Percentiles rank a stretch among this genome's conserved stretches.
Conservation (phyloP, 2,329 filamentous ascomycete genomes). For the Penicillium sclerotigenum region DNA sequence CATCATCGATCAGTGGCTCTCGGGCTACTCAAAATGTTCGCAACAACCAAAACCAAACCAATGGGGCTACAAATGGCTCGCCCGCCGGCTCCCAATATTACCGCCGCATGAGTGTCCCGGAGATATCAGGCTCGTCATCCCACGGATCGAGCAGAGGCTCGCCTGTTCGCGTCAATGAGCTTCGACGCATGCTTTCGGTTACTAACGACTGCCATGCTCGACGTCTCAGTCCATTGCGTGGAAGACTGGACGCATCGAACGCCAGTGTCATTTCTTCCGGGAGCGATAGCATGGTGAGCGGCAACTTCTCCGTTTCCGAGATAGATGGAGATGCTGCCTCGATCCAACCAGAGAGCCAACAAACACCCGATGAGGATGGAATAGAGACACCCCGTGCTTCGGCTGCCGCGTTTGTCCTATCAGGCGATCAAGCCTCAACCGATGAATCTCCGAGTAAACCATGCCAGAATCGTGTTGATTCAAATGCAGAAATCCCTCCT, state of each 20-base stretch:
- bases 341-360: conserved; percentile 26
- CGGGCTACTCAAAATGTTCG: conserved; percentile 51
- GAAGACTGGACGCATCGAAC: conserved; percentile 34
- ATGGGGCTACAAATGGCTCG: conserved; percentile 33
- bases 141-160: conserved; percentile 43
- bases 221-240: conserved; percentile 44
- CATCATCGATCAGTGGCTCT: conserved; percentile 73
- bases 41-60: conserved; percentile 28
- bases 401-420: conserved; percentile 18
- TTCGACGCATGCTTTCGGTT: conserved; percentile 48
- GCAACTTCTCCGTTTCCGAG: conserved; percentile 38
- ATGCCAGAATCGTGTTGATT: conserved; percentile 11
- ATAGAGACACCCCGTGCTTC: conserved; percentile 35
- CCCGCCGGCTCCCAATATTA: conserved; percentile 31
- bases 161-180: conserved; percentile 48
- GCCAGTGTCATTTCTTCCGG: conserved; percentile 40
- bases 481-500: conserved; percentile 41
- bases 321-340: conserved; percentile 29
- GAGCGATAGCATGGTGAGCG: conserved; percentile 47
- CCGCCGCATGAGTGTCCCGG: conserved; percentile 39
- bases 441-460: conserved; percentile 10
- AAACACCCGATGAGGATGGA: conserved; percentile 25
- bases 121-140: conserved; percentile 33
- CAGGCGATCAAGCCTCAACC: conserved; percentile 10
- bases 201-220: conserved; percentile 35